Base-by-base conservation (phyloP, 371 early-diverging fungal species). In the Mortierella sp. region DNA sequence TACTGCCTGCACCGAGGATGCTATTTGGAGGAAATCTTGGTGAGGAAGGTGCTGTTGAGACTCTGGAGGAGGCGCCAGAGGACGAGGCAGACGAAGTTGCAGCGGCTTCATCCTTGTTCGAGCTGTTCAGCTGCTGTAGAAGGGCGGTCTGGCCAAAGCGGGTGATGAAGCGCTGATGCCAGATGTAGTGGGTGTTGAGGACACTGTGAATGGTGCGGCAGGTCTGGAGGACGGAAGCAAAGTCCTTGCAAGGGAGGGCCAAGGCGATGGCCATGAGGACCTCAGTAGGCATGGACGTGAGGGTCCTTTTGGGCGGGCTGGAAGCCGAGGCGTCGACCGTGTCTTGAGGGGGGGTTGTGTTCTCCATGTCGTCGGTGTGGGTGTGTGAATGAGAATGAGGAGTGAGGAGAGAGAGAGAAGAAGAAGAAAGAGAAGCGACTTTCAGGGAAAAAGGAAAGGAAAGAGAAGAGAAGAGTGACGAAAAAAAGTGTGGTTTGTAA, bases 91-190 rank as follows among this genome's bases (percentile, higher is more conserved):
- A 43, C 10, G 45, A 43, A 9, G 3, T 19, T 14, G 5, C 19
- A n/a, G 5, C 45, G 16, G 45, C 5, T 43, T 18, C 16, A 16
- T 3, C 45, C 19, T 19, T 43, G 45, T 23, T 21, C 10, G 13
- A 10, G 6, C 8, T 8, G 4, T 42, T 34, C 45, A 70, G 54
- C 21, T 45, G 48, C 6, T 39, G n/a, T 28, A 54, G 41, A 7
- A 73, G 64, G 34, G 67, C 31, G 18, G 41, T 7, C 43, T 73
- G 74, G 7, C 74, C 74, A 52, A 73, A 73, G 18, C 74, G 54
- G 4, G 31, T 31, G 19, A 34, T 49, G 55, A 72, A 72, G 3
- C 72, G 66, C 42, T 30, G 53, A 54, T 72, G 72, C 72, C 72
- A 72, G 30, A 72, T 43, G 41, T 66, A 72, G 28, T 72, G 72